phyloP scores from a whole-genome alignment of 2,329 filamentous ascomycete species.

The Pestalotiopsis sp. region DNA sequence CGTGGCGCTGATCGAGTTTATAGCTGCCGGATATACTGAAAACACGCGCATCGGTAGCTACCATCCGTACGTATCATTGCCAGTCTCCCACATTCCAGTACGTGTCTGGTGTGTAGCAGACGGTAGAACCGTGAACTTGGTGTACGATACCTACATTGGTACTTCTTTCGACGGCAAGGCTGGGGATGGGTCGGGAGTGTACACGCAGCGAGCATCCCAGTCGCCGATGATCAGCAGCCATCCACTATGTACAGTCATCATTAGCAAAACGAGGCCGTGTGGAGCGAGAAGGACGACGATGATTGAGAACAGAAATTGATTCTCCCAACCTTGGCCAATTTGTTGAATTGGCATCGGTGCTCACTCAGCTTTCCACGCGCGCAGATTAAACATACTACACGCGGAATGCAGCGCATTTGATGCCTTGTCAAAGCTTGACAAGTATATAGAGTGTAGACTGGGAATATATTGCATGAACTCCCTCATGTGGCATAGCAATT shows the following conservation, averaged over 20 bases:
- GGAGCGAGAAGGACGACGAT: neutral
- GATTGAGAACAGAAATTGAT: neutral
- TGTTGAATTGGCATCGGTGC: neutral
- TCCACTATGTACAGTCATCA: neutral
- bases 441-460: neutral
- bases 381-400: too few species aligned
- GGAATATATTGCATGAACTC: neutral
- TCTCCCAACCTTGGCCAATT: neutral
- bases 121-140: neutral
- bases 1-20: neutral
- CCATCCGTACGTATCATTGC: neutral
- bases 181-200: neutral
- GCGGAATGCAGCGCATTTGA: neutral
- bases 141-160: neutral
- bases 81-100: neutral
- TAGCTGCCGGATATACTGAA: neutral
- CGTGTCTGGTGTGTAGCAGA: neutral
- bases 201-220: neutral
- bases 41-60: neutral
- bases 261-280: neutral
- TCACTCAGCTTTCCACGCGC: too few species aligned
- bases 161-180: neutral
- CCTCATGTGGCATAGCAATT: neutral
- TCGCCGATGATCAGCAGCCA: neutral
- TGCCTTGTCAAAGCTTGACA: neutral